These are phyloP conservation scores for Tricholoma matsutake DNA, from an alignment of 768 basidiomycete species.

Conservation along the genomic window DNA sequence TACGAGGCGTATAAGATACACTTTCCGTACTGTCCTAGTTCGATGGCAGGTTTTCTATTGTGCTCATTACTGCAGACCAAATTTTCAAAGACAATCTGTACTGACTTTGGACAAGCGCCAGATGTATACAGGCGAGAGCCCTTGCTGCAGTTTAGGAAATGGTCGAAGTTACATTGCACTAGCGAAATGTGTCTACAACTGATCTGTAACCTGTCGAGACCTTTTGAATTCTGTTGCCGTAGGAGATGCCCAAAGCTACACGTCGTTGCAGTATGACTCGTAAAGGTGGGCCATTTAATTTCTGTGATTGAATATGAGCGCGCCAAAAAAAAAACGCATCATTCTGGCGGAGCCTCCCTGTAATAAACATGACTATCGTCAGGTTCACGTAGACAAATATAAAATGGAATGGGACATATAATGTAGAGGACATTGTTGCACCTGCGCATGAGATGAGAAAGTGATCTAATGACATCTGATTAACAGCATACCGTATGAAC, in stretches of 20 bases:
- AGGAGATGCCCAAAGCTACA: neutral
- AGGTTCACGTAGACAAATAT: conserved; percentile 11
- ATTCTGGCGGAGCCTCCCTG: conserved; percentile 73
- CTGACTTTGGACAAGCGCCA: too few relatives aligned
- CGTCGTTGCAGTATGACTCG: neutral
- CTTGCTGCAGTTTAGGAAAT: neutral
- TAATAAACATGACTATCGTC: conserved; percentile 33
- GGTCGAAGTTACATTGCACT: neutral
- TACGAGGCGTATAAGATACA: too few relatives aligned
- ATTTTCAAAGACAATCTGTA: too few relatives aligned
- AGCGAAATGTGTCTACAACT: neutral
- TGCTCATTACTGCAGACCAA: too few relatives aligned
- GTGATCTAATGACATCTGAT: neutral
- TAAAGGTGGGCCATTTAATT: neutral
- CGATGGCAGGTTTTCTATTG: too few relatives aligned
- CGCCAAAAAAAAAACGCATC: conserved; percentile 9
- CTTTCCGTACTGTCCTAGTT: too few relatives aligned
- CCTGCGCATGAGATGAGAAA: conserved; percentile 35
- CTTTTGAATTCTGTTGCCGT: neutral
- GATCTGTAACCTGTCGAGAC: neutral
- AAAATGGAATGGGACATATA: conserved; percentile 53
- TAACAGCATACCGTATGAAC: conserved; percentile 79
- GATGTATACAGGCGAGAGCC: too few relatives aligned
- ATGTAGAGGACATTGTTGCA: conserved; percentile 98
- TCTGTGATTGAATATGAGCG: neutral